Evolutionary conservation across 306 rosid species (phyloP).

Genomic region (Sechiopsis laciniata): DNA sequence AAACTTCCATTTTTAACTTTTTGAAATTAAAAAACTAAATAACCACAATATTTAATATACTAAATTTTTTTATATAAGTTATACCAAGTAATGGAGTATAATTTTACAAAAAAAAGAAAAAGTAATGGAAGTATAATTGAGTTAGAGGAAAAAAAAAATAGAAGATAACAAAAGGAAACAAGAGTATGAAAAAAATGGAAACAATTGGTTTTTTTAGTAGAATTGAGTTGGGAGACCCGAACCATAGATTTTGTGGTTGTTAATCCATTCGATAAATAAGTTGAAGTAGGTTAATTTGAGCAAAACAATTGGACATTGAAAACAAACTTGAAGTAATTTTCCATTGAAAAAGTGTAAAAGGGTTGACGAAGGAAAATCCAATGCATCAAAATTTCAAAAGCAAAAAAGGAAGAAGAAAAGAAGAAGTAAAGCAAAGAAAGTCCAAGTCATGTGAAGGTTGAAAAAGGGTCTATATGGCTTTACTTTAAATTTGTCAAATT

Average conservation of each 20-base stretch:
- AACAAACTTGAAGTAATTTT: not conserved
- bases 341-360: slow-evolving; percentile 35
- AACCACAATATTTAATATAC: too few relatives aligned
- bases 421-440: slow-evolving; percentile 27
- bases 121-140: too few relatives aligned
- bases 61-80: too few relatives aligned
- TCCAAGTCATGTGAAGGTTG: not conserved
- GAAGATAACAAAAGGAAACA: not conserved
- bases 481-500: not conserved
- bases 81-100: too few relatives aligned
- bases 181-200: not conserved
- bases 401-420: not conserved
- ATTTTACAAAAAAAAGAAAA: too few relatives aligned
- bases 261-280: too few relatives aligned
- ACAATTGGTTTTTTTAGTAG: slow-evolving; percentile 7
- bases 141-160: not conserved
- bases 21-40: too few relatives aligned
- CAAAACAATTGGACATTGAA: not conserved
- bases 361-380: slow-evolving; percentile 21
- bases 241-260: too few relatives aligned
- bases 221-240: too few relatives aligned
- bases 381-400: not conserved
- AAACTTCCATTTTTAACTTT: too few relatives aligned
- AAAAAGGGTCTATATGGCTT: not conserved
- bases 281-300: too few relatives aligned